Evolutionary conservation across 2,329 filamentous ascomycete species (phyloP).

Genomic region (Rhynchosporium graminicola): DNA sequence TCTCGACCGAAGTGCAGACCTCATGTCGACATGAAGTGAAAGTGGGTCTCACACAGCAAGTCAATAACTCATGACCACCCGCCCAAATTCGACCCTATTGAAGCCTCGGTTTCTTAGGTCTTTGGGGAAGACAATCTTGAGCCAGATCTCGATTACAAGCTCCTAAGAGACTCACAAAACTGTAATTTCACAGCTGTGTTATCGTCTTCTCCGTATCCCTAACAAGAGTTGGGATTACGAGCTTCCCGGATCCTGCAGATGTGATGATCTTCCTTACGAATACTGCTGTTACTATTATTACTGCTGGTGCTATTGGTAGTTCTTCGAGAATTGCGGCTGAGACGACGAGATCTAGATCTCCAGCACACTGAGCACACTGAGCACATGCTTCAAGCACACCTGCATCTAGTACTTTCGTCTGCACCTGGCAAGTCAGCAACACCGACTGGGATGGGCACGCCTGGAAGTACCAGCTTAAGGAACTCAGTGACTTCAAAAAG

Average conservation of each 20-base stretch:
- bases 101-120: too few relatives aligned
- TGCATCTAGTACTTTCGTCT: background rate
- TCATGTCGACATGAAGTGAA: too few relatives aligned
- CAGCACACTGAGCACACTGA: background rate
- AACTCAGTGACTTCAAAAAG: slow-evolving; percentile 5
- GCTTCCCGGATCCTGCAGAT: slow-evolving; percentile 13
- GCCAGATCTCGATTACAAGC: too few relatives aligned
- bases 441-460: background rate
- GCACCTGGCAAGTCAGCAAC: slow-evolving; percentile 8
- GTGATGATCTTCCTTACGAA: background rate
- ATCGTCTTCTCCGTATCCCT: background rate
- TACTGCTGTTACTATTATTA: slow-evolving; percentile 31
- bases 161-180: too few relatives aligned
- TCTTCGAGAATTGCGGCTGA: slow-evolving; percentile 16
- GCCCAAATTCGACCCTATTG: too few relatives aligned
- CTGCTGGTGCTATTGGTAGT: slow-evolving; percentile 20
- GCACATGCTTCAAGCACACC: background rate
- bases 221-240: slow-evolving; percentile 10
- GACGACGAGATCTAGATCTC: slow-evolving; percentile 14
- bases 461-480: slow-evolving; percentile 16
- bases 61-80: too few relatives aligned
- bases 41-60: too few relatives aligned
- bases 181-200: slow-evolving; percentile 21
- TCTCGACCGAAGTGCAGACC: too few relatives aligned
- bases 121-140: too few relatives aligned